phyloP scores from a whole-genome alignment of 495 filamentous ascomycete species.

The Trypethelium eluteriae region DNA sequence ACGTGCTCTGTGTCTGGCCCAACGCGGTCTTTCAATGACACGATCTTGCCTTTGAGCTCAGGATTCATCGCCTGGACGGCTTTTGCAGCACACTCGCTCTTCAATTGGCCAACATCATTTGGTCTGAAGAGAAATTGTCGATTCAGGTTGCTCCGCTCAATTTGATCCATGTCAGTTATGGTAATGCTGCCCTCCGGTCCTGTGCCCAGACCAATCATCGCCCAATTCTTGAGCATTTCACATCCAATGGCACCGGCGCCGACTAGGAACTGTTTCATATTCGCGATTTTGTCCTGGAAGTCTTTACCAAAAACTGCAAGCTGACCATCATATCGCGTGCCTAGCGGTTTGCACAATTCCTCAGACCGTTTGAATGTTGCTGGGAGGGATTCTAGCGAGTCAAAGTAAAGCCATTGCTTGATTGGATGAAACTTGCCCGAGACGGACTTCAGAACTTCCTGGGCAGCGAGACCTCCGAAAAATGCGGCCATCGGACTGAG shows the following conservation, averaged over 20 bases:
- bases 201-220: slow-evolving; percentile 90
- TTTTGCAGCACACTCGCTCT: slow-evolving; percentile 89
- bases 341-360: slow-evolving; percentile 74
- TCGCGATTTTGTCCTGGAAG: slow-evolving; percentile 86
- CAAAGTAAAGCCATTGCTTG: slow-evolving; percentile 91
- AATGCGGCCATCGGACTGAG: slow-evolving; percentile 87
- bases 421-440: slow-evolving; percentile 96
- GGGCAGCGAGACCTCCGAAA: slow-evolving; percentile 89
- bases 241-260: slow-evolving; percentile 97
- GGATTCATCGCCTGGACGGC: slow-evolving; percentile 94
- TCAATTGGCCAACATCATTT: slow-evolving; percentile 90
- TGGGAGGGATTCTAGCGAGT: slow-evolving; percentile 91
- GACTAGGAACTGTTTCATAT: slow-evolving; percentile 85
- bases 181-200: slow-evolving; percentile 82
- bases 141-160: slow-evolving; percentile 98
- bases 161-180: slow-evolving; percentile 96
- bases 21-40: slow-evolving; percentile 78
- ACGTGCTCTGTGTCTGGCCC: slow-evolving; percentile 87
- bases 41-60: slow-evolving; percentile 76
- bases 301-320: slow-evolving; percentile 93
- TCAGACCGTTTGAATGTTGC: slow-evolving; percentile 64
- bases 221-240: slow-evolving; percentile 99
- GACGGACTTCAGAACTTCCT: slow-evolving; percentile 94
- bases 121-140: slow-evolving; percentile 93
- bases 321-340: slow-evolving; percentile 88